A percentile compares a stretch with the other conserved stretches of the same genome.
Conservation (phyloP, 2,329 filamentous ascomycete genomes). For the Ascochyta fabae region DNA sequence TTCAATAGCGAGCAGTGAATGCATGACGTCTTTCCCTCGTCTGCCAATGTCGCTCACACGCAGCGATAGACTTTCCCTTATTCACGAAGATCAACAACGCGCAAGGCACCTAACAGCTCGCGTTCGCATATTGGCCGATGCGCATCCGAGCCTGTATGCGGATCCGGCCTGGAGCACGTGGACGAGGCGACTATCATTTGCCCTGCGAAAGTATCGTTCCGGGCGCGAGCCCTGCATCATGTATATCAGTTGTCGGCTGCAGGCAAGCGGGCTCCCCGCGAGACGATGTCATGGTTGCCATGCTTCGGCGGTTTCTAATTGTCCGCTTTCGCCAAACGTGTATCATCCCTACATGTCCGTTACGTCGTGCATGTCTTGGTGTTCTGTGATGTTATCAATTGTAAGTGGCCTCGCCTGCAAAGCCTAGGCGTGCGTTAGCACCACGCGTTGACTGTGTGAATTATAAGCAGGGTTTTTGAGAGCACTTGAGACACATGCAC, state of each 20-base stretch:
- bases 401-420: background rate
- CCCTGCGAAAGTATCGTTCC: constrained; percentile 16
- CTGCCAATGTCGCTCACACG: background rate
- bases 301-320: background rate
- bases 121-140: constrained; percentile 4
- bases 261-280: background rate
- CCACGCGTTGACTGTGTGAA: background rate
- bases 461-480: background rate
- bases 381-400: background rate
- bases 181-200: constrained; percentile 1
- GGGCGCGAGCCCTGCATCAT: constrained; percentile 11
- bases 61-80: background rate
- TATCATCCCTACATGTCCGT: background rate
- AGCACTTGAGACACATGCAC: background rate
- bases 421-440: background rate
- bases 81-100: constrained; percentile 4
- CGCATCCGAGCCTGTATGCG: background rate
- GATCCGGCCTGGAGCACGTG: constrained; percentile 15
- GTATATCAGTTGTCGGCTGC: background rate
- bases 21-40: constrained; percentile 3
- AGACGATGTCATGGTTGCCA: background rate
- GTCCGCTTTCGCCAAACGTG: background rate
- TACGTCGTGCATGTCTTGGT: background rate
- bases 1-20: constrained; percentile 5
- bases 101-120: background rate